Evolutionary conservation across 805 yeast species (phyloP).

Genomic region (Limtongozyma cylindracea): DNA sequence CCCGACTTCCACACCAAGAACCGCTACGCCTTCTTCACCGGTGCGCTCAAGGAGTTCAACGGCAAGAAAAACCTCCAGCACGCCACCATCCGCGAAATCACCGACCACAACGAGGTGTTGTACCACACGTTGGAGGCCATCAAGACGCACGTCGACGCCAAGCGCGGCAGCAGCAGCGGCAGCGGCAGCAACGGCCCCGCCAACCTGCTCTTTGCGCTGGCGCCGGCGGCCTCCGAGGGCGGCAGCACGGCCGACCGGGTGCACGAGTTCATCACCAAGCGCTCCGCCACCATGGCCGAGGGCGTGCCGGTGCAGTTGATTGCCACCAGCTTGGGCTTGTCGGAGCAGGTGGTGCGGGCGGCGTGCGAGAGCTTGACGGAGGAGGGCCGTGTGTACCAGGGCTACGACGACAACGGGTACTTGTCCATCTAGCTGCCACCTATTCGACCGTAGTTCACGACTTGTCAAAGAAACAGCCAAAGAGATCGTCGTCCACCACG

Average conservation of each 20-base stretch:
- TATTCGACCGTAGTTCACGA: too few species aligned
- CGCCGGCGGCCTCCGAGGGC: constrained; percentile 4
- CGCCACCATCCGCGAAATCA: constrained; percentile 27
- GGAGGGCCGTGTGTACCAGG: constrained; percentile 42
- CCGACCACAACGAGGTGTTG: constrained; percentile 40
- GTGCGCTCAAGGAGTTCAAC: constrained; percentile 25
- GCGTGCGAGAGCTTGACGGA: constrained; percentile 32
- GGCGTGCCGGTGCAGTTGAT: constrained; percentile 51
- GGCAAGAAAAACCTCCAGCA: constrained; percentile 40
- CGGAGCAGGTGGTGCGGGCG: constrained; percentile 20
- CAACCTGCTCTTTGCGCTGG: constrained; percentile 9
- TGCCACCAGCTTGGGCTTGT: constrained; percentile 24
- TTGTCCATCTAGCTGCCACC: constrained; percentile 6
- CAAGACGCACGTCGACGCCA: constrained; percentile 25
- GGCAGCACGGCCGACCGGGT: constrained; percentile 14
- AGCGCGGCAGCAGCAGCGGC: constrained; percentile 10
- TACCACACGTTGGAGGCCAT: constrained; percentile 47
- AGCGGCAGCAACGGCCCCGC: constrained; percentile 1
- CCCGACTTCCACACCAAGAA: constrained; percentile 14
- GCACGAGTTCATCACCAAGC: constrained; percentile 18
- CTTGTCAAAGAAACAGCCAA: too few species aligned
- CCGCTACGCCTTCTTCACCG: constrained; percentile 31
- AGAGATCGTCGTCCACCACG: too few species aligned
- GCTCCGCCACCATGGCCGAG: constrained; percentile 35
- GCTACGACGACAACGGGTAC: constrained; percentile 39